Percentiles rank a stretch among this genome's conserved stretches.
Conservation (phyloP, 2,329 filamentous ascomycete genomes). For the Acrodontium crateriforme region DNA sequence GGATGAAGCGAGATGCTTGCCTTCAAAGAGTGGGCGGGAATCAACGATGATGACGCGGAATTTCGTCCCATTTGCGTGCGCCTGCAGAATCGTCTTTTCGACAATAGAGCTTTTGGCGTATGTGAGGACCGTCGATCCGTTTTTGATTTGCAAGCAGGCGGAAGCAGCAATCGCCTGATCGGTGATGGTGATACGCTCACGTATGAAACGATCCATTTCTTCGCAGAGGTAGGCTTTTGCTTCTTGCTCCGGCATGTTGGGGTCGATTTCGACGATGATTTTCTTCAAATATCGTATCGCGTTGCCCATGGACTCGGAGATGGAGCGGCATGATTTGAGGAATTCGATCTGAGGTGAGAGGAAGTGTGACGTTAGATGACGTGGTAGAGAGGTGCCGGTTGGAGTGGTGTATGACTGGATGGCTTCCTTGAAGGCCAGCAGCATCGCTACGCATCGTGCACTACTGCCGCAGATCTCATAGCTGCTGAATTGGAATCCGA, state of each 20-base stretch:
- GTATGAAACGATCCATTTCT: constrained; percentile 78
- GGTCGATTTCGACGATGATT: constrained; percentile 79
- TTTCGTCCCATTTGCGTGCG: constrained; percentile 52
- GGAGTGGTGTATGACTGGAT: constrained; percentile 90
- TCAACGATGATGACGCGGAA: constrained; percentile 83
- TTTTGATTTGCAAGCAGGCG: constrained; percentile 59
- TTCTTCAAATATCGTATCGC: constrained; percentile 91
- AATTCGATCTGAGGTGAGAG: constrained; percentile 94
- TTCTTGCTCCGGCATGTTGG: constrained; percentile 64
- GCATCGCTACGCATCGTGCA: constrained; percentile 71
- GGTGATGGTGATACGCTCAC: constrained; percentile 76
- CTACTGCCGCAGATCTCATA: constrained; percentile 85
- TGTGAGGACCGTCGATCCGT: constrained; percentile 72
- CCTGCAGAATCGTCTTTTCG: constrained; percentile 64
- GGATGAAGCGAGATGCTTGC: constrained; percentile 55
- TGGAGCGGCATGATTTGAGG: constrained; percentile 80
- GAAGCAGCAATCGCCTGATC: constrained; percentile 72
- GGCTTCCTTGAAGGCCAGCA: constrained; percentile 84
- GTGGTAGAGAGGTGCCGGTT: constrained; percentile 65
- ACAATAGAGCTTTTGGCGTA: constrained; percentile 80
- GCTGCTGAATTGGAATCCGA: constrained; percentile 81
- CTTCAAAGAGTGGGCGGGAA: constrained; percentile 55
- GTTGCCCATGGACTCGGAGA: constrained; percentile 95
- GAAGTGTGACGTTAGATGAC: constrained; percentile 81
- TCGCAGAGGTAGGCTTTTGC: constrained; percentile 68